phyloP scores from a whole-genome alignment of 768 basidiomycete species.

The Leccinum subtestaceum region DNA sequence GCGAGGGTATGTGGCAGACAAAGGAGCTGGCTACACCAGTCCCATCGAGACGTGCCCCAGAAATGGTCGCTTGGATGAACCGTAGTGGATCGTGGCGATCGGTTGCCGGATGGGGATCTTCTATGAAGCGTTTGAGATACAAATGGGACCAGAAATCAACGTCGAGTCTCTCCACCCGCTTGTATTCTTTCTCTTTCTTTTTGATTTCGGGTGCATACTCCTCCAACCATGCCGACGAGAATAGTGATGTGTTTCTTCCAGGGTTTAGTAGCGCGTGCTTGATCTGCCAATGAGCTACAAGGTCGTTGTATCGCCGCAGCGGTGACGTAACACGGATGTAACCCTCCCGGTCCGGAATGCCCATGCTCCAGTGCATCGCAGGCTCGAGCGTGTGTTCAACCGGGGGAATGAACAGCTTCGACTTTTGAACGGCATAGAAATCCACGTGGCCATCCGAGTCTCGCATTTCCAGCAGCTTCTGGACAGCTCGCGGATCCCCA shows the following conservation, averaged over 20 bases:
- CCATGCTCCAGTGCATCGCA: slow-evolving; percentile 64
- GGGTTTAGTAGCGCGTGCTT: slow-evolving; percentile 63
- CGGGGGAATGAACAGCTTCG: slow-evolving; percentile 33
- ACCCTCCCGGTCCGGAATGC: slow-evolving; percentile 69
- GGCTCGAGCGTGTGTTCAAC: slow-evolving; percentile 52
- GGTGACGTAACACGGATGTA: slow-evolving; percentile 87
- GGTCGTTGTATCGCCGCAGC: slow-evolving; percentile 78
- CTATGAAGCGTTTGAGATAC: slow-evolving; percentile 39
- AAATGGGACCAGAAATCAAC: slow-evolving; percentile 40
- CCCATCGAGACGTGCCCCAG: slow-evolving; percentile 18
- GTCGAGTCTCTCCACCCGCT: slow-evolving; percentile 33
- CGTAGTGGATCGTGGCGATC: slow-evolving; percentile 28
- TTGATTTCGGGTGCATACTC: slow-evolving; percentile 39
- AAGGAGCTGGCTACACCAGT: slow-evolving; percentile 9
- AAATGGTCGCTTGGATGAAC: slow-evolving; percentile 26
- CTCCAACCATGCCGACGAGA: slow-evolving; percentile 46
- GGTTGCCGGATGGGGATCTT: slow-evolving; percentile 18
- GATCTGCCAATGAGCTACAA: slow-evolving; percentile 91
- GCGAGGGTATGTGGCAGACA: slow-evolving; percentile 24
- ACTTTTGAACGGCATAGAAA: slow-evolving; percentile 33
- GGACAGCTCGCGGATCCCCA: slow-evolving; percentile 34
- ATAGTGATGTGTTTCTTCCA: slow-evolving; percentile 36
- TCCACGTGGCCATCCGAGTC: slow-evolving; percentile 45
- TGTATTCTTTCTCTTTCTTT: slow-evolving; percentile 35
- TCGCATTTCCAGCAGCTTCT: slow-evolving; percentile 49